These are phyloP conservation scores for Citrullus mucosospermus DNA, from an alignment of 306 rosid genomes.

Conservation along the genomic window DNA sequence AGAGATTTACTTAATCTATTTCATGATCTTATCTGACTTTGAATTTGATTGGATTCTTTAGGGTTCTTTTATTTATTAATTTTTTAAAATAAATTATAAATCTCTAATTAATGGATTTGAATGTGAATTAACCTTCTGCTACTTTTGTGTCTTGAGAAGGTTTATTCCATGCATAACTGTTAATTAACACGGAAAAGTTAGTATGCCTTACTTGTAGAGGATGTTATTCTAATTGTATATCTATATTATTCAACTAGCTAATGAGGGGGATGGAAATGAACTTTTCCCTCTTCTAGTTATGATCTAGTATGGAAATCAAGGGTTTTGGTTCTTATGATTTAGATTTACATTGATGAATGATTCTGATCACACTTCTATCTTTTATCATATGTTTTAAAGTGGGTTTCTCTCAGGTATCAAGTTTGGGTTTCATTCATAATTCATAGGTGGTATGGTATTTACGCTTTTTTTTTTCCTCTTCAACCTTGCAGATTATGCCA, in stretches of 20 bases:
- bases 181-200: too few relatives aligned
- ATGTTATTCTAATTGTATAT: too few relatives aligned
- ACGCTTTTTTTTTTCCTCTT: neutral
- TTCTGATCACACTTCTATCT: neutral
- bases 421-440: neutral
- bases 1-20: neutral
- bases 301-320: neutral
- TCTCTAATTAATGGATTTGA: neutral
- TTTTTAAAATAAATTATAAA: neutral
- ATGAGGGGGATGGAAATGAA: too few relatives aligned
- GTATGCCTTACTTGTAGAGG: too few relatives aligned
- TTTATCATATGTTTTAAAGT: neutral
- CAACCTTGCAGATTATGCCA: conserved; percentile 29
- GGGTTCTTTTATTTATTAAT: too few relatives aligned
- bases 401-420: neutral
- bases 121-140: too few relatives aligned
- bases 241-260: too few relatives aligned
- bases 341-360: neutral
- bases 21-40: neutral
- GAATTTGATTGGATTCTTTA: neutral
- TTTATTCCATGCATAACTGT: too few relatives aligned
- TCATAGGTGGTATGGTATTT: neutral
- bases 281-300: neutral
- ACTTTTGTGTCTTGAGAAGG: too few relatives aligned
- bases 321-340: neutral